phyloP scores from a whole-genome alignment of 306 rosid species.

The Trifolium dubium region DNA sequence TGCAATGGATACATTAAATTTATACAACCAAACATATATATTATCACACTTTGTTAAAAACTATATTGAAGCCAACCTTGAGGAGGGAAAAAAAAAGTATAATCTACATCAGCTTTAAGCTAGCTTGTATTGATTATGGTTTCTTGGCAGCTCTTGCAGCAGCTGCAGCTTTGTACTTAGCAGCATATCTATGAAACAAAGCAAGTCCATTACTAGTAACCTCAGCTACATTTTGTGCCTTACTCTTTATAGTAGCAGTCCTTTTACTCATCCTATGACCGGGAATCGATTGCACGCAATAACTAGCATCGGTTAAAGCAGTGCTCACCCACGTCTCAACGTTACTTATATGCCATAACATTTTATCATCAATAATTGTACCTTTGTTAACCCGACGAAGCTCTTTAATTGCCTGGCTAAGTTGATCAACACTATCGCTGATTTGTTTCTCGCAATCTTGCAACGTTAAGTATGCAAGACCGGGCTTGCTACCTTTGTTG shows the following conservation, averaged over 20 bases:
- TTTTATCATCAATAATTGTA: slow-evolving; percentile 30
- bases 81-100: neutral
- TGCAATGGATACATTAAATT: too few relatives aligned
- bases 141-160: slow-evolving; percentile 37
- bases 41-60: slow-evolving; percentile 9
- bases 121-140: neutral
- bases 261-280: slow-evolving; percentile 58
- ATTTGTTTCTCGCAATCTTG: slow-evolving; percentile 60
- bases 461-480: slow-evolving; percentile 44
- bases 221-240: slow-evolving; percentile 65
- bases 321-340: slow-evolving; percentile 70
- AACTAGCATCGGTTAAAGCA: slow-evolving; percentile 63
- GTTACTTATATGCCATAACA: slow-evolving; percentile 64
- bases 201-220: slow-evolving; percentile 59
- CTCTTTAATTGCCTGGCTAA: slow-evolving; percentile 56
- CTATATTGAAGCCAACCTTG: neutral
- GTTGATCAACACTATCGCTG: slow-evolving; percentile 58
- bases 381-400: slow-evolving; percentile 40
- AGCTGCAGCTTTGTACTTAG: slow-evolving; percentile 39
- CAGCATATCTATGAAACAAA: slow-evolving; percentile 62
- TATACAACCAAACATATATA: neutral
- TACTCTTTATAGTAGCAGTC: slow-evolving; percentile 60
- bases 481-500: slow-evolving; percentile 13
- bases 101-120: neutral
- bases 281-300: slow-evolving; percentile 54